Percentiles rank a stretch among this genome's conserved stretches.
These are phyloP conservation scores for Tolypocladium endophyticum DNA, from an alignment of 2,329 filamentous ascomycete species.

Conservation along the genomic window DNA sequence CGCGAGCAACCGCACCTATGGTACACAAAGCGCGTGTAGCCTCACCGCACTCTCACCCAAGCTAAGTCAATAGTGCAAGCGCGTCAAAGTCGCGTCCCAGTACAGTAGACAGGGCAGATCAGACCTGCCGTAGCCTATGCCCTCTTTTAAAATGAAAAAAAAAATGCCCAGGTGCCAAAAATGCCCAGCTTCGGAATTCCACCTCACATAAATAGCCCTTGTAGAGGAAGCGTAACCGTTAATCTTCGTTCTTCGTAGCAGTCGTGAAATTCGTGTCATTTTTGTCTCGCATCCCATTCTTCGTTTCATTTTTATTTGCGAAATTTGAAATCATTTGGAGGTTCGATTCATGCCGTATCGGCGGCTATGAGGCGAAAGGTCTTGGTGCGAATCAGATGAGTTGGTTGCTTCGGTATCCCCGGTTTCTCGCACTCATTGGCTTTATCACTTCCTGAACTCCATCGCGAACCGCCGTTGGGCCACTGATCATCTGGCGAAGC, in stretches of 20 bases:
- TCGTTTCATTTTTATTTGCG: not conserved
- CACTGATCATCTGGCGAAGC: slow-evolving; percentile 49
- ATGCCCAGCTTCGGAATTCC: not conserved
- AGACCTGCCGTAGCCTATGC: not conserved
- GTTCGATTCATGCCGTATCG: not conserved
- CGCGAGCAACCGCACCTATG: slow-evolving; percentile 3
- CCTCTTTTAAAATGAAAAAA: not conserved
- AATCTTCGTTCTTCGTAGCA: slow-evolving; percentile 4
- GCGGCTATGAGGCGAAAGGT: not conserved
- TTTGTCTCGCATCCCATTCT: not conserved
- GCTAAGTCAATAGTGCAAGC: not conserved
- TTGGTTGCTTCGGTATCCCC: not conserved
- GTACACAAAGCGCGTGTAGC: slow-evolving; percentile 4
- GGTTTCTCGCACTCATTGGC: slow-evolving; percentile 17
- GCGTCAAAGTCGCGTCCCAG: not conserved
- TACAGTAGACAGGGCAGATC: not conserved
- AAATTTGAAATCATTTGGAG: not conserved
- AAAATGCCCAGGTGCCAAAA: not conserved
- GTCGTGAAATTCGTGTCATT: slow-evolving; percentile 1
- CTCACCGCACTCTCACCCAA: not conserved
- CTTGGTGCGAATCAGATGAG: not conserved
- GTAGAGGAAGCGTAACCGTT: slow-evolving; percentile 3
- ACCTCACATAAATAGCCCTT: not conserved
- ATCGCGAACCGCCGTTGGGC: slow-evolving; percentile 46
- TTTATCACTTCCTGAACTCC: slow-evolving; percentile 47